These are phyloP conservation scores for Bothriochloa decipiens DNA, from an alignment of 176 grass and related monocot species.

Conservation along the genomic window DNA sequence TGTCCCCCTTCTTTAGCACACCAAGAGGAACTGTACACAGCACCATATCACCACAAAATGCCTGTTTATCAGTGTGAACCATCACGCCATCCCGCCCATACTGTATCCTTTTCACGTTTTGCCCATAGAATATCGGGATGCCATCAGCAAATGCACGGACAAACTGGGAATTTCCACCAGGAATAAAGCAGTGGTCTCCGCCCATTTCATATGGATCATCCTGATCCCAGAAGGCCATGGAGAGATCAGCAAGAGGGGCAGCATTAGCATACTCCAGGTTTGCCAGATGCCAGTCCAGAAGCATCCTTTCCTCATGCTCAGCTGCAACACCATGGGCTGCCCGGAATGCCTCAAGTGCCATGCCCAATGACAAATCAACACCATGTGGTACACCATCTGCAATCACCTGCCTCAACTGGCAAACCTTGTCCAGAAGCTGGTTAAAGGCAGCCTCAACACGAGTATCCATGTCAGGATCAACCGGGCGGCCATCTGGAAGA, in stretches of 20 bases:
- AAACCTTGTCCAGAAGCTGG: conserved; percentile 95
- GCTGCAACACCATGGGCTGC: conserved; percentile 69
- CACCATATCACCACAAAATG: conserved; percentile 86
- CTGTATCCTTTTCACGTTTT: conserved; percentile 74
- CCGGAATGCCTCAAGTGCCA: conserved; percentile 80
- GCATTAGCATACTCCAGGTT: conserved; percentile 99
- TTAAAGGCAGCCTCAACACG: conserved; percentile 87
- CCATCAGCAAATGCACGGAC: conserved; percentile 66
- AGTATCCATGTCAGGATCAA: conserved; percentile 71
- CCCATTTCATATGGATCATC: conserved; percentile 99
- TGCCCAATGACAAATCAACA: conserved; percentile 79
- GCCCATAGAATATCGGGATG: conserved; percentile 76
- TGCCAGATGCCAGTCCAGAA: conserved; percentile 95
- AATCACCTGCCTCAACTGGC: conserved; percentile 77
- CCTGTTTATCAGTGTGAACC: conserved; percentile 72
- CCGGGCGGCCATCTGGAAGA: conserved; percentile 80
- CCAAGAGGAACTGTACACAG: conserved; percentile 92
- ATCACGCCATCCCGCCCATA: conserved; percentile 86
- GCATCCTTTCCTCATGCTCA: conserved; percentile 76
- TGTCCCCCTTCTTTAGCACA: conserved; percentile 79
- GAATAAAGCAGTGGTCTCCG: conserved; percentile 97
- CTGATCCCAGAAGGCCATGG: conserved; percentile 98
- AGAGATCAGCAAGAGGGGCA: conserved; percentile 78
- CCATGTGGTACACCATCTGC: conserved; percentile 61
- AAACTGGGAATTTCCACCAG: conserved; percentile 86